These are phyloP conservation scores for Geotrichum australiense DNA, from an alignment of 1,139 yeast species.

Conservation along the genomic window DNA sequence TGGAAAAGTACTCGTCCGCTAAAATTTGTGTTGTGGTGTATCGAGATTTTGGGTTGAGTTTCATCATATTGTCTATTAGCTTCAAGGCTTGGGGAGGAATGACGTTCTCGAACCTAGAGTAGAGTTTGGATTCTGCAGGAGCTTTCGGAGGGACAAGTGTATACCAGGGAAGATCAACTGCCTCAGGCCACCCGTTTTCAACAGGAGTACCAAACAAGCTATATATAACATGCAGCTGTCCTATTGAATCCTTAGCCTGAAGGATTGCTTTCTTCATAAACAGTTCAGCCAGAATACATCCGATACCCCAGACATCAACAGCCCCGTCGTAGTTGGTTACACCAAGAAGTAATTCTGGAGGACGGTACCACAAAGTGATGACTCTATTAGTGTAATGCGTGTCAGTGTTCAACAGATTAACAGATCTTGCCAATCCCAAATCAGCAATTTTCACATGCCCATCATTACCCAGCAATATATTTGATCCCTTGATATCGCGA, in stretches of 20 bases:
- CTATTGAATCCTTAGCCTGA: slow-evolving; percentile 83
- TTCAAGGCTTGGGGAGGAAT: slow-evolving; percentile 52
- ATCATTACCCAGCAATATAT: slow-evolving; percentile 62
- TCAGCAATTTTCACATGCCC: slow-evolving; percentile 86
- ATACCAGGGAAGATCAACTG: slow-evolving; percentile 82
- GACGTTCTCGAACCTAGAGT: slow-evolving; percentile 23
- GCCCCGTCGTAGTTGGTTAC: slow-evolving; percentile 85
- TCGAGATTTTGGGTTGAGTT: slow-evolving; percentile 62
- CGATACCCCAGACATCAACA: slow-evolving; percentile 96
- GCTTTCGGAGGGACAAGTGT: slow-evolving; percentile 65
- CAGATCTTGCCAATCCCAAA: slow-evolving; percentile 78
- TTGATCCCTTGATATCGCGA: slow-evolving; percentile 92
- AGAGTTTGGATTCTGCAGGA: slow-evolving; percentile 44
- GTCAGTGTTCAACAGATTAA: slow-evolving; percentile 27
- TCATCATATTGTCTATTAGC: slow-evolving; percentile 55
- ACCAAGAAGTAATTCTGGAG: slow-evolving; percentile 88
- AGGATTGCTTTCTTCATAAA: slow-evolving; percentile 71
- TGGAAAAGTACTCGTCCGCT: slow-evolving; percentile 59
- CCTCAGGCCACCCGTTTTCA: slow-evolving; percentile 67
- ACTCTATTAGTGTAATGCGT: slow-evolving; percentile 78
- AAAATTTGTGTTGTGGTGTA: slow-evolving; percentile 57
- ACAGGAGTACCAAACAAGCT: slow-evolving; percentile 85
- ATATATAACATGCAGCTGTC: slow-evolving; percentile 71
- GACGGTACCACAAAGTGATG: slow-evolving; percentile 94
- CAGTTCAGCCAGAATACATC: slow-evolving; percentile 79